Conservation (phyloP, 2,329 filamentous ascomycete species). For the Trichothecium roseum region DNA sequence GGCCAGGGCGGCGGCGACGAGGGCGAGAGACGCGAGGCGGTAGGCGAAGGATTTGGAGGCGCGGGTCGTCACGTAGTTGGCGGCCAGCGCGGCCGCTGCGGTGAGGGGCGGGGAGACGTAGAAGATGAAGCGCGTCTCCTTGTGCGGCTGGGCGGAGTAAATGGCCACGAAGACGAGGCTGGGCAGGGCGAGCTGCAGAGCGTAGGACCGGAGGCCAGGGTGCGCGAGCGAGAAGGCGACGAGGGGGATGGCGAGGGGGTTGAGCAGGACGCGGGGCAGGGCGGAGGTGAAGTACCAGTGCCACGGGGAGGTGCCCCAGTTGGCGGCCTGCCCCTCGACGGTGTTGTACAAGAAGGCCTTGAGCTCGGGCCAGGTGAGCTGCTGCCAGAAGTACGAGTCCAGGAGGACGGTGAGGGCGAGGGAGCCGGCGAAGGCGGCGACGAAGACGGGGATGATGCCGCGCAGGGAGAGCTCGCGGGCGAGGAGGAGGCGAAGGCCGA, state of each 20-base stretch:
- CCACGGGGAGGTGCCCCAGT: conserved; percentile 83
- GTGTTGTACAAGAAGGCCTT: conserved; percentile 88
- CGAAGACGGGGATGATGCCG: conserved; percentile 56
- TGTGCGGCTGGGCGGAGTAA: conserved; percentile 87
- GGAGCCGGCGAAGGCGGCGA: conserved; percentile 54
- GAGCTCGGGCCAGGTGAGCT: conserved; percentile 79
- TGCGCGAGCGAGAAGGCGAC: conserved; percentile 40
- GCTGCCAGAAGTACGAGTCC: conserved; percentile 93
- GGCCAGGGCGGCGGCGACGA: conserved; percentile 49
- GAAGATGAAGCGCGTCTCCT: conserved; percentile 91
- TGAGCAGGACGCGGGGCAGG: conserved; percentile 73
- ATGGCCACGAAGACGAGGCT: conserved; percentile 61
- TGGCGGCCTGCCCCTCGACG: conserved; percentile 67
- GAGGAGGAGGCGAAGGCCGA: conserved; percentile 54
- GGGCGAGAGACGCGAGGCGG: conserved; percentile 37
- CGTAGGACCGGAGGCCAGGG: conserved; percentile 31
- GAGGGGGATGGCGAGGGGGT: conserved; percentile 56
- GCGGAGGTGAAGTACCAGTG: conserved; percentile 78
- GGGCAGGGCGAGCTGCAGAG: conserved; percentile 49
- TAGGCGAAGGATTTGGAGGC: conserved; percentile 51
- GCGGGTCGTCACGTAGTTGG: conserved; percentile 58
- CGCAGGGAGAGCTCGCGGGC: conserved; percentile 39
- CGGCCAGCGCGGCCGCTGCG: conserved; percentile 62
- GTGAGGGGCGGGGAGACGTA: conserved; percentile 78
- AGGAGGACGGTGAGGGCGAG: conserved; percentile 61